Percentiles rank a stretch among this genome's conserved stretches.
These are phyloP conservation scores for Aspergillus hiratsukae DNA, from an alignment of 2,329 filamentous ascomycete species.

Conservation along the genomic window DNA sequence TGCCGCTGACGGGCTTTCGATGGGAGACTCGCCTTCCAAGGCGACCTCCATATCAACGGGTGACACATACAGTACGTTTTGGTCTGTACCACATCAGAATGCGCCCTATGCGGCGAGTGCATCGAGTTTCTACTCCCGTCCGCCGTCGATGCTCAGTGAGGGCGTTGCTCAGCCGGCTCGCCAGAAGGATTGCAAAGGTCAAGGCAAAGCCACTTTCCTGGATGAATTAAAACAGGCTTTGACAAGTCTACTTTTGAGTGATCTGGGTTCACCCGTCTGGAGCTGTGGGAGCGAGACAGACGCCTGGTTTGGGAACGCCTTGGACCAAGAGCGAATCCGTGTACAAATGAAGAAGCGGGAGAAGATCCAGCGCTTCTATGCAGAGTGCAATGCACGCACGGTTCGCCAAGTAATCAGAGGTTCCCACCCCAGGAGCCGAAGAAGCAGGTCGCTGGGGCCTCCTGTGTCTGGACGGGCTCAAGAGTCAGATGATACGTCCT, in stretches of 20 bases:
- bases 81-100: constrained; percentile 76
- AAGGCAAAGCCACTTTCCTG: constrained; percentile 75
- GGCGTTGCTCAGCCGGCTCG: constrained; percentile 28
- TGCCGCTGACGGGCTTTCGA: constrained; percentile 57
- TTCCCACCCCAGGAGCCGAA: constrained; percentile 19
- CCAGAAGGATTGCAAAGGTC: constrained; percentile 39
- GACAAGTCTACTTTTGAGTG: constrained; percentile 80
- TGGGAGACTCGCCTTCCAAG: constrained; percentile 57
- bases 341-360: constrained; percentile 38
- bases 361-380: constrained; percentile 35
- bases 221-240: constrained; percentile 72
- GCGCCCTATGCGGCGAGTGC: constrained; percentile 60
- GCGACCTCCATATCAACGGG: constrained; percentile 67
- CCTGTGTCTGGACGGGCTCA: constrained; percentile 8
- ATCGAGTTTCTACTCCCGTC: constrained; percentile 51
- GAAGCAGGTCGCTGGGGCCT: constrained; percentile 33
- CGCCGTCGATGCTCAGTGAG: constrained; percentile 40
- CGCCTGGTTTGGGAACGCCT: constrained; percentile 64
- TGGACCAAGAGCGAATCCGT: constrained; percentile 47
- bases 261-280: constrained; percentile 81
- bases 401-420: constrained; percentile 21
- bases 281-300: constrained; percentile 91
- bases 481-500: background rate
- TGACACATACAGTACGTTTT: constrained; percentile 76
- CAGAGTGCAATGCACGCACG: constrained; percentile 31